A percentile compares a stretch with the other conserved stretches of the same genome.
Conservation (phyloP, 73 alveolate genomes). For the Paramecium sexaurelia region DNA sequence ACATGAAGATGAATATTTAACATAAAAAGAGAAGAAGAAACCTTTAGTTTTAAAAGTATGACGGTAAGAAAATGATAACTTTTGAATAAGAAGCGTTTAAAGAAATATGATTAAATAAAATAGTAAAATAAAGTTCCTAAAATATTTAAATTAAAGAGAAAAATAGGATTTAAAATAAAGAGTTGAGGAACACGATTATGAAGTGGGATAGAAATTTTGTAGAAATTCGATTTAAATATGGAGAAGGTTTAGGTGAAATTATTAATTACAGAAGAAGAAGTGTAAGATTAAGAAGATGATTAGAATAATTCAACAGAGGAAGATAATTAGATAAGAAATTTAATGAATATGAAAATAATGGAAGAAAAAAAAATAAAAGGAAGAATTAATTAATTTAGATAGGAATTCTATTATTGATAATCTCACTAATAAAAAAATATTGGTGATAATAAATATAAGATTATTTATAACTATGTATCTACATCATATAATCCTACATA, state of each 20-base stretch:
- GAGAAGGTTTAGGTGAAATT: not conserved
- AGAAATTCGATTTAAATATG: not conserved
- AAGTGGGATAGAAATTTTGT: not conserved
- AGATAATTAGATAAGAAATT: not conserved
- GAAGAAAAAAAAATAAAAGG: not conserved
- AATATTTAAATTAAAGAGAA: not conserved
- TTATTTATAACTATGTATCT: not conserved
- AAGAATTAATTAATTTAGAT: not conserved
- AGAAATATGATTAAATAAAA: too few species aligned
- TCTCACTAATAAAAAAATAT: not conserved
- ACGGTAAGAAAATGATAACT: not conserved
- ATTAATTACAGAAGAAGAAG: not conserved
- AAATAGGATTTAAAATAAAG: not conserved
- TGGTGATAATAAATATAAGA: not conserved
- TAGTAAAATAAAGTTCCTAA: not conserved
- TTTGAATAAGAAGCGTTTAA: not conserved
- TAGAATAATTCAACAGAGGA: not conserved
- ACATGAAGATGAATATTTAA: not conserved
- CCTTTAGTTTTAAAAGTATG: not conserved
- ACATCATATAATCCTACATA: not conserved
- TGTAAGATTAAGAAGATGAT: not conserved
- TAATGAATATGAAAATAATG: not conserved
- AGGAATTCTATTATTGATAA: not conserved
- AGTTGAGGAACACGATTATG: not conserved
- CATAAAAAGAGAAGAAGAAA: not conserved